These are phyloP conservation scores for Triticum timopheevii DNA, from an alignment of 176 grass and related monocot species.

Conservation along the genomic window DNA sequence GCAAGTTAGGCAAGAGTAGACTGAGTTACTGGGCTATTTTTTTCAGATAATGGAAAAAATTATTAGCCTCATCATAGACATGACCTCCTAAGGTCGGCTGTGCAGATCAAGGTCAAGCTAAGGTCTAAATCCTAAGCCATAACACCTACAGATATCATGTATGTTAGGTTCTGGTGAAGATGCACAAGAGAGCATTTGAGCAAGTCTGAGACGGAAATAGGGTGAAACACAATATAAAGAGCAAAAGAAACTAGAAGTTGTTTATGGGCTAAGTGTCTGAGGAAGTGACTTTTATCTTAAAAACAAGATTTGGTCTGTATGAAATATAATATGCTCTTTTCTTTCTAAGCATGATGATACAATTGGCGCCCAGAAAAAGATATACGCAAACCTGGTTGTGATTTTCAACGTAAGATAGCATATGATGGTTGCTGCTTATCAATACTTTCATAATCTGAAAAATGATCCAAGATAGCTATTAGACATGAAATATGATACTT, in stretches of 20 bases:
- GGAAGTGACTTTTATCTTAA: not conserved
- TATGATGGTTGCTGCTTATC: conserved; percentile 57
- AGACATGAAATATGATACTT: conserved; percentile 25
- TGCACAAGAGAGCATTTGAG: not conserved
- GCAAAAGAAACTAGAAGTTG: conserved; percentile 7
- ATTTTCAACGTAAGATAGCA: conserved; percentile 88
- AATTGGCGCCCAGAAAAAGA: not conserved
- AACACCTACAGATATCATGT: not conserved
- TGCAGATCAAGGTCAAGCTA: not conserved
- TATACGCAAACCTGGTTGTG: conserved; percentile 69
- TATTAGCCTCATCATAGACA: too few species aligned
- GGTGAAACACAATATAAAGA: not conserved
- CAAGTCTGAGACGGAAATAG: not conserved
- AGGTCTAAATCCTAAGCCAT: not conserved
- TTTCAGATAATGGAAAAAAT: not conserved
- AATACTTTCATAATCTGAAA: conserved; percentile 86
- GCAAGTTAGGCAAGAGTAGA: not conserved
- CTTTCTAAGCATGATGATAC: conserved; percentile 25
- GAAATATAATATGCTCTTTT: conserved; percentile 15
- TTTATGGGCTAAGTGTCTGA: not conserved
- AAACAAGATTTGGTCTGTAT: conserved; percentile 13
- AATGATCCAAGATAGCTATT: not conserved
- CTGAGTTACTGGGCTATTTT: not conserved
- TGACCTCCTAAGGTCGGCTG: not conserved
- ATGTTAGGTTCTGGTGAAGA: not conserved